Evolutionary conservation across 2,329 filamentous ascomycete genomes (phyloP), one percentile per base, ranked within the genome.

Genomic region (Colletotrichum truncatum): DNA sequence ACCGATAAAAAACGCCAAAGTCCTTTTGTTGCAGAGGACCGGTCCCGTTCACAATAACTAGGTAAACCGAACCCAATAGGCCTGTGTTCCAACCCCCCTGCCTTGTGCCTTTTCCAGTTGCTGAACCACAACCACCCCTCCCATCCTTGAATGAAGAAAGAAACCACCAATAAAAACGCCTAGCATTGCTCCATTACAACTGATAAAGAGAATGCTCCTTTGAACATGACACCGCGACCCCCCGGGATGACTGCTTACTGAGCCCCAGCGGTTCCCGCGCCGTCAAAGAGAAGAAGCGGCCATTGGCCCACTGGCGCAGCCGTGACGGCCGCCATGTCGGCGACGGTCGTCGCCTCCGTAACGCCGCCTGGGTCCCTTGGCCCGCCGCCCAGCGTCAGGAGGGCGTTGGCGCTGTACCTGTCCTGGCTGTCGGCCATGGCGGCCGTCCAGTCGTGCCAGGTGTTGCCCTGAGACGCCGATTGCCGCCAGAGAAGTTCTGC

Each of bases 361-460:
- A 49, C 59, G 4, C 48, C 43, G n/a, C 39, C 43, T 6, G 64
- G 36, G 6, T 66, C 64, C 12, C 64, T 48, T 18, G 64, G 21
- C 6, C 38, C 75, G 16, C 74, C 74, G 3, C 81, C 83, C 4
- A 86, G 74, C 1, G 80, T 82, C 67, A 87, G 74, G 11, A 86
- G 74, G 12, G 84, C 80, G 46, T 77, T 82, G 26, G 83, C 83
- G 64, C 81, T 82, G 72, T 82, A 85, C 23, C 82, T 78, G 45
- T 85, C 82, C 62, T 84, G 82, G 32, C 74, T 81, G 67, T 84
- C 81, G 32, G 81, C 78, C 26, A 87, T 82, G 56, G 84, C 82
- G 0, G 80, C 78, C 8, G 84, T 82, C 85, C 85, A 87, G 73
- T 86, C 82, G 14, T 84, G 80, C 85, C 85, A 87, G 0, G 82